phyloP scores from a whole-genome alignment of 1,284 basidiomycete species.

The Cutaneotrichosporon sp. region DNA sequence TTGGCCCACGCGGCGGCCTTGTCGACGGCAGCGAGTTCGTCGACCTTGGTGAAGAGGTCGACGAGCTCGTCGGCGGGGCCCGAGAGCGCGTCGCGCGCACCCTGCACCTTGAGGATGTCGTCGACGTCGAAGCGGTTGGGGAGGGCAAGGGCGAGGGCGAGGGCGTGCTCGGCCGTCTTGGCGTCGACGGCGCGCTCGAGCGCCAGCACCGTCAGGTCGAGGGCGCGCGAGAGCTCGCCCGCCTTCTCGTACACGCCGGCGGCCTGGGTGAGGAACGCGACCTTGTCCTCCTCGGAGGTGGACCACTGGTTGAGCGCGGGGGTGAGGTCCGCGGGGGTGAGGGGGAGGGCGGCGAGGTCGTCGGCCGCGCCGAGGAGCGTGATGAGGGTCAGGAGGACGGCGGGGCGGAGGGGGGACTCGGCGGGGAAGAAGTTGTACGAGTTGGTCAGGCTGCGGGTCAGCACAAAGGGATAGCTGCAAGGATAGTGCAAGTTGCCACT shows the following conservation, averaged over 20 bases:
- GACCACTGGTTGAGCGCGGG: constrained; percentile 78
- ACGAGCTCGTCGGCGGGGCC: constrained; percentile 45
- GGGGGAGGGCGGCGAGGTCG: constrained; percentile 69
- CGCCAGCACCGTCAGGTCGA: constrained; percentile 56
- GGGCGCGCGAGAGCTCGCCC: constrained; percentile 59
- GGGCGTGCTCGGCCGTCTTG: constrained; percentile 42
- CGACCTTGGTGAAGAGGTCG: constrained; percentile 59
- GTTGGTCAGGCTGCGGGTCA: constrained; percentile 70
- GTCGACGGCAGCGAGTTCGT: constrained; percentile 69
- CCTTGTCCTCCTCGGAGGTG: constrained; percentile 66
- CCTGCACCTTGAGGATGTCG: constrained; percentile 60
- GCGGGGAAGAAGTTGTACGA: constrained; percentile 80
- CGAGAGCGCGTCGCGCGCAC: constrained; percentile 36
- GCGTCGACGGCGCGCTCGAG: constrained; percentile 59
- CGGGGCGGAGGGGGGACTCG: constrained; percentile 65
- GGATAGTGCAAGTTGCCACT: constrained; percentile 19
- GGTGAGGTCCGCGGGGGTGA: constrained; percentile 65
- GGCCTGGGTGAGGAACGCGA: constrained; percentile 68
- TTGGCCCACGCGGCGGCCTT: constrained; percentile 68
- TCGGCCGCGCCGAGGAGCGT: constrained; percentile 55
- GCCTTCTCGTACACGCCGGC: constrained; percentile 64
- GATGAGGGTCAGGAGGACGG: constrained; percentile 69
- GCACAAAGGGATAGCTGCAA: no score
- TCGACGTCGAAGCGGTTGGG: constrained; percentile 77
- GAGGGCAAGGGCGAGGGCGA: constrained; percentile 64